Percentiles rank a stretch among this genome's conserved stretches.
Evolutionary conservation across 805 yeast species (phyloP).

Genomic region (Candida yuanshanica): DNA sequence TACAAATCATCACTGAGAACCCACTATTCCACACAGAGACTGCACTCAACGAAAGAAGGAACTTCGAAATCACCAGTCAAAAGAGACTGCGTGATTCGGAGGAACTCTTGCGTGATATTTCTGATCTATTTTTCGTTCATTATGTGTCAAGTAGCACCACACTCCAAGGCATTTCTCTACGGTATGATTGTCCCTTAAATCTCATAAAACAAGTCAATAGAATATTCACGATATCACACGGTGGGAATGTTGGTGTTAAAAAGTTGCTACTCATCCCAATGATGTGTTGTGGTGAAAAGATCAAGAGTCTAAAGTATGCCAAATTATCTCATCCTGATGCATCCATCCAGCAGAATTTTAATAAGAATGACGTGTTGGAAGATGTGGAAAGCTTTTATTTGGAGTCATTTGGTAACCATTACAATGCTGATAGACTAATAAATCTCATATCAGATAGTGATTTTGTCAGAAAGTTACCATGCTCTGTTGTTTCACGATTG

Average conservation of each 20-base stretch:
- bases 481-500: background rate
- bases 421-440: background rate
- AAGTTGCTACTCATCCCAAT: conserved; percentile 3
- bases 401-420: background rate
- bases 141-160: conserved; percentile 3
- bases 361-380: background rate
- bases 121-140: conserved; percentile 3
- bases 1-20: background rate
- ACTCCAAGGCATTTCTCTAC: conserved; percentile 4
- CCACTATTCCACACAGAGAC: background rate
- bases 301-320: background rate
- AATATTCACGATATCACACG: background rate
- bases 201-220: conserved; percentile 2
- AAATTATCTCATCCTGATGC: background rate
- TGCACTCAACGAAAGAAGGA: no score
- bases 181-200: conserved; percentile 1
- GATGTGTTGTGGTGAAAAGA: background rate
- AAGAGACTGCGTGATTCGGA: background rate
- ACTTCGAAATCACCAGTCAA: no score
- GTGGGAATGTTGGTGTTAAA: conserved; percentile 1
- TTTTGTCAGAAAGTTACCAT: background rate
- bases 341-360: background rate
- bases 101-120: background rate
- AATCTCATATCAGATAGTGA: background rate
- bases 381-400: background rate